phyloP scores from a whole-genome alignment of 306 rosid genomes.

The Quercus cerris region DNA sequence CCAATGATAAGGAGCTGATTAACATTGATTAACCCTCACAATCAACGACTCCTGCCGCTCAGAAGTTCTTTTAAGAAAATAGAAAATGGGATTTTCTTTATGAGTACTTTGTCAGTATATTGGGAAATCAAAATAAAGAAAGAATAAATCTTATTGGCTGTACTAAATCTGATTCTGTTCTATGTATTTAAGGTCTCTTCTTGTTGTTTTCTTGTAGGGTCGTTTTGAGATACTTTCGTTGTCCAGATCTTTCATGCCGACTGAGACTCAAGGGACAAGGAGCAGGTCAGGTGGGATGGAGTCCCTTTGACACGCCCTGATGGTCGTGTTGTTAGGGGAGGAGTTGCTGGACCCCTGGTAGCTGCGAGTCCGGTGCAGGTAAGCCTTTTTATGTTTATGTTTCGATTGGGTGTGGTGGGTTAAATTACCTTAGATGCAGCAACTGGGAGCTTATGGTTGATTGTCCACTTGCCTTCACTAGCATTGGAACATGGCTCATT shows the following conservation, averaged over 20 bases:
- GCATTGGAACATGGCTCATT: not conserved
- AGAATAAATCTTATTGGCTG: not conserved
- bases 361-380: slow-evolving; percentile 91
- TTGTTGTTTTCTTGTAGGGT: slow-evolving; percentile 46
- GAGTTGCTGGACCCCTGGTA: slow-evolving; percentile 64
- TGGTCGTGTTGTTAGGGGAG: slow-evolving; percentile 71
- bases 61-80: too few relatives aligned
- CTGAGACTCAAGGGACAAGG: slow-evolving; percentile 69
- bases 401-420: not conserved
- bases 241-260: slow-evolving; percentile 74
- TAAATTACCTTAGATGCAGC: not conserved
- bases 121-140: not conserved
- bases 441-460: not conserved
- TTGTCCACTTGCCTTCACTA: not conserved
- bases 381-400: not conserved
- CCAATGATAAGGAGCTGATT: too few relatives aligned
- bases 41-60: too few relatives aligned
- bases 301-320: slow-evolving; percentile 70
- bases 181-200: slow-evolving; percentile 1
- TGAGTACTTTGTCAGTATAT: not conserved
- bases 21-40: too few relatives aligned
- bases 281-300: slow-evolving; percentile 75
- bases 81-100: not conserved
- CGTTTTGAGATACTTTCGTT: slow-evolving; percentile 74
- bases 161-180: not conserved